A percentile compares a stretch with the other conserved stretches of the same genome.
Evolutionary conservation across 2,329 filamentous ascomycete species (phyloP).

Genomic region (Colletotrichum karsti): DNA sequence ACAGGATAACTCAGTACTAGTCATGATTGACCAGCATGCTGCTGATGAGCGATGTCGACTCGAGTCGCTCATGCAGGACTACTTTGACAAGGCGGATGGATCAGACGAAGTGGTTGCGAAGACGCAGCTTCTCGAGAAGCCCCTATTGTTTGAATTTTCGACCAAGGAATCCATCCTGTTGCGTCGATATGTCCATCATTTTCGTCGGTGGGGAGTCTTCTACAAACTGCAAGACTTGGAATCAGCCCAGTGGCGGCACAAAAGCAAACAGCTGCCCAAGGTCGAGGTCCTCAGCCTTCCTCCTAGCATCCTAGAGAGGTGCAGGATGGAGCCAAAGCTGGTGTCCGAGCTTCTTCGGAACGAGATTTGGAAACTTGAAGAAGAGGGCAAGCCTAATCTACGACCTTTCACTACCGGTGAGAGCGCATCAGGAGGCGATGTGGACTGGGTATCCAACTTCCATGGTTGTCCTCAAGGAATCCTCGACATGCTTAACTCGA

Average conservation of each 20-base stretch:
- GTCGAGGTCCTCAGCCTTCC: conserved; percentile 71
- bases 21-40: conserved; percentile 92
- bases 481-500: conserved; percentile 78
- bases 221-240: conserved; percentile 56
- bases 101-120: conserved; percentile 31
- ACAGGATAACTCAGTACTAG: conserved; percentile 60
- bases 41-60: conserved; percentile 89
- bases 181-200: conserved; percentile 58
- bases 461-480: conserved; percentile 78
- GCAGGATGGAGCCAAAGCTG: conserved; percentile 74
- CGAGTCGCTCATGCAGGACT: conserved; percentile 71
- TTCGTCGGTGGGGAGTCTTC: conserved; percentile 78
- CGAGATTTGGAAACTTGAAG: conserved; percentile 75
- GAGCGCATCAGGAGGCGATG: neutral
- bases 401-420: neutral
- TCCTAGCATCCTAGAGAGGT: conserved; percentile 77
- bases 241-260: conserved; percentile 1
- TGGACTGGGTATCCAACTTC: conserved; percentile 68
- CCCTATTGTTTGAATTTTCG: conserved; percentile 73
- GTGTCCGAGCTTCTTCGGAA: conserved; percentile 78
- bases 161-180: conserved; percentile 69
- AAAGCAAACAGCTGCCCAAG: conserved; percentile 25
- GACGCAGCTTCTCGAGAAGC: conserved; percentile 53
- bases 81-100: conserved; percentile 46
- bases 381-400: conserved; percentile 41